Evolutionary conservation across 1,284 basidiomycete species (phyloP), one percentile per base, ranked within the genome.

Genomic region (Heterobasidion irregulare): DNA sequence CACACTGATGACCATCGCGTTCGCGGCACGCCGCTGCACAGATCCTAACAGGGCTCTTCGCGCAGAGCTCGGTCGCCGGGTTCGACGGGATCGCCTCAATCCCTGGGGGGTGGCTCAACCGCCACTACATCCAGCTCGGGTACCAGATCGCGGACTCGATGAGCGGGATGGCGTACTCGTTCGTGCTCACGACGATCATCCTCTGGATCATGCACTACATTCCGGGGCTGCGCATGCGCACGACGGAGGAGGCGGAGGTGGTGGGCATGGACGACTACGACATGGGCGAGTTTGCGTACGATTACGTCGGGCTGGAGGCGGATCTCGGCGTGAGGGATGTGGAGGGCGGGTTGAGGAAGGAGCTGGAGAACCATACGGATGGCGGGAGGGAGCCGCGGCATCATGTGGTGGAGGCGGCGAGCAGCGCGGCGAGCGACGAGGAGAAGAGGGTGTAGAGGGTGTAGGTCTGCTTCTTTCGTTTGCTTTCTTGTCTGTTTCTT

Each of bases 241-340:
- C 81, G 16, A 72, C 75, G 35, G 94, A 96, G 63, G 89, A 94
- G 61, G 82, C 84, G 35, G 95, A 98, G 75, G 87, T 94, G 58
- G 75, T 98, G 57, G 96, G 96, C 59, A 86, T 97, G 59, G 96
- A 98, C 69, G 92, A 97, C 65, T 82, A 86, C 12, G 91, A 95
- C 74, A 87, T 97, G 77, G 95, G 95, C 64, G 95, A 98, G 73
- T 93, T 86, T 63, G 89, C 89, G n/a, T 93, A 94, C 68, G 91
- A 94, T 72, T 94, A 92, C 63, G 89, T 91, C 57, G 85, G 83
- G 13, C 70, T 91, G 57, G 88, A 91, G 49, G 50, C 53, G 54
- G 62, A 62, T 34, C 57, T 62, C 9, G 61, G 61, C 53, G 50
- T 56, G 13, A 50, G 44, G 33, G 57, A 58, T 19, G 34, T 53